These are phyloP conservation scores for Turritis glabra DNA, from an alignment of 345 rosid genomes.

Conservation along the genomic window DNA sequence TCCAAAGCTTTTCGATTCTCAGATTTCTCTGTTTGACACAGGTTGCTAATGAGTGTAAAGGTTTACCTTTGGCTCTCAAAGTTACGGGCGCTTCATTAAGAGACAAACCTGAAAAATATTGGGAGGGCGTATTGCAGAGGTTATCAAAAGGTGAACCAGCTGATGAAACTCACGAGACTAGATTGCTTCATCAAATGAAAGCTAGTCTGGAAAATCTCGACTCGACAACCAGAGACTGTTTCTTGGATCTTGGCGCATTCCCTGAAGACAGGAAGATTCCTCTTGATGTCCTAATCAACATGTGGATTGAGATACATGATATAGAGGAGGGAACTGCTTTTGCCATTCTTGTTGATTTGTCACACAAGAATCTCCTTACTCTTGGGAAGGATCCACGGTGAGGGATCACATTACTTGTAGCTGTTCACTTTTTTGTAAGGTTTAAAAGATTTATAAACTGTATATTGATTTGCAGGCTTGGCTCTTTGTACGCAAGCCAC, in stretches of 20 bases:
- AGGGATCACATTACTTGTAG: constrained; percentile 5
- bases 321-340: constrained; percentile 63
- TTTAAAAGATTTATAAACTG: too few species aligned
- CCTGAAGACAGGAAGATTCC: constrained; percentile 96
- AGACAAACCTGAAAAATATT: constrained; percentile 60
- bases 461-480: constrained; percentile 56
- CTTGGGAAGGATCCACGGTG: constrained; percentile 81
- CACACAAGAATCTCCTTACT: constrained; percentile 75
- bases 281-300: constrained; percentile 75
- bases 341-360: constrained; percentile 68
- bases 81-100: constrained; percentile 82
- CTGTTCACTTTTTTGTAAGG: neutral
- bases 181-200: constrained; percentile 74
- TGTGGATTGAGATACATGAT: constrained; percentile 81
- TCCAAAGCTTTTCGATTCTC: neutral
- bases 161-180: constrained; percentile 68
- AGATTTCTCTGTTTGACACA: constrained; percentile 35
- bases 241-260: constrained; percentile 93
- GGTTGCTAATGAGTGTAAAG: constrained; percentile 84
- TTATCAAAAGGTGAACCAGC: constrained; percentile 72
- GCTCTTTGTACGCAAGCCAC: constrained; percentile 64
- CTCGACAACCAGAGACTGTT: constrained; percentile 59
- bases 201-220: constrained; percentile 59
- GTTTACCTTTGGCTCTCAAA: constrained; percentile 95
- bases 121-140: constrained; percentile 69